Percentiles rank a stretch among this genome's conserved stretches.
These are phyloP conservation scores for Periconia digitata DNA, from an alignment of 2,329 filamentous ascomycete species.

Conservation along the genomic window DNA sequence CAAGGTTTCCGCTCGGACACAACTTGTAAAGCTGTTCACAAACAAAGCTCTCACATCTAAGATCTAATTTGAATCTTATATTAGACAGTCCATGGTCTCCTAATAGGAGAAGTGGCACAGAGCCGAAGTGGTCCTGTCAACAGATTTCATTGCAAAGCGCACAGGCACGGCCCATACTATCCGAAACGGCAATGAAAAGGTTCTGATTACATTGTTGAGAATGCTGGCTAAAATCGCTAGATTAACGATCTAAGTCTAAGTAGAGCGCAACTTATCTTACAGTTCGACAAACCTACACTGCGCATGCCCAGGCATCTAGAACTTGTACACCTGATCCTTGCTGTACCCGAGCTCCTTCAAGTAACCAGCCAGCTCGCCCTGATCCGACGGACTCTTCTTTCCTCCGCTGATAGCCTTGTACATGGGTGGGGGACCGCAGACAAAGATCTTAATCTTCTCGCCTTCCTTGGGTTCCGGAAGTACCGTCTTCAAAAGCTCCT, in stretches of 20 bases:
- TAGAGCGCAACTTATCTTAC: constrained; percentile 25
- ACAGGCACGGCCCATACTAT: too few relatives aligned
- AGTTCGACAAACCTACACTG: constrained; percentile 6
- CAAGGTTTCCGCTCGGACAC: too few relatives aligned
- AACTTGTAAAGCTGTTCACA: too few relatives aligned
- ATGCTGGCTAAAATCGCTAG: background rate
- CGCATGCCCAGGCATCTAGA: constrained; percentile 20
- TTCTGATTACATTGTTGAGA: too few relatives aligned
- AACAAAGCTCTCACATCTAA: too few relatives aligned
- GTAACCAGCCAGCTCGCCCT: constrained; percentile 82
- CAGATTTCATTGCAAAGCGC: too few relatives aligned
- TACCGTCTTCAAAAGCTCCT: constrained; percentile 92
- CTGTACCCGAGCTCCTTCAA: constrained; percentile 82
- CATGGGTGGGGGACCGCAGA: constrained; percentile 88
- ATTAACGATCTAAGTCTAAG: constrained; percentile 19
- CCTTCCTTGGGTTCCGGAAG: constrained; percentile 83
- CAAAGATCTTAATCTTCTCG: constrained; percentile 93
- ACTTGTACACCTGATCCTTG: constrained; percentile 93
- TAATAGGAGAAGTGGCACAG: too few relatives aligned
- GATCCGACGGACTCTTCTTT: constrained; percentile 91
- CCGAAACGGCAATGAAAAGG: too few relatives aligned
- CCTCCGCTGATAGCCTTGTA: constrained; percentile 89
- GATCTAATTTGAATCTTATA: too few relatives aligned
- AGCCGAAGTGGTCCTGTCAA: too few relatives aligned
- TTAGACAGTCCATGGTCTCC: too few relatives aligned